Evolutionary conservation across 371 early-diverging fungal genomes (phyloP).

Genomic region (Mucor mucedo): DNA sequence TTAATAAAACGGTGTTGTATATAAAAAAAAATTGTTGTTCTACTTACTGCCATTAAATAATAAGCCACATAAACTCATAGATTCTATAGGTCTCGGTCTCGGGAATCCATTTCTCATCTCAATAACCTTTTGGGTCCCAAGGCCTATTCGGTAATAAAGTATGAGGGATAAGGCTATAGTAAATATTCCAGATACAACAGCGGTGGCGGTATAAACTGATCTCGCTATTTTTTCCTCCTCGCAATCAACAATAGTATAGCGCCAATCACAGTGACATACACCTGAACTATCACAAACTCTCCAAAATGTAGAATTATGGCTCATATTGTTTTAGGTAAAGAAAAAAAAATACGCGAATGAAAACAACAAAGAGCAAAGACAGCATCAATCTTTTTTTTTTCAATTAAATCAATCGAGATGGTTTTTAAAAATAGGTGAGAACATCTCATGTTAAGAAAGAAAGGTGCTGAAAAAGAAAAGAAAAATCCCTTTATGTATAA

Average conservation of each 20-base stretch:
- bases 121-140: conserved; percentile 20
- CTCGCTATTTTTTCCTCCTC: conserved; percentile 9
- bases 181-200: conserved; percentile 11
- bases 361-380: too few relatives aligned
- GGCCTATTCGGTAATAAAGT: conserved; percentile 12
- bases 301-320: conserved; percentile 19
- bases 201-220: conserved; percentile 8
- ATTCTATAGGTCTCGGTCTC: conserved; percentile 23
- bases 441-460: too few relatives aligned
- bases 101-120: conserved; percentile 20
- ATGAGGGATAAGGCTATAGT: not conserved
- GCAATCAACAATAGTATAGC: conserved; percentile 18
- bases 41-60: conserved; percentile 22
- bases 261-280: conserved; percentile 22
- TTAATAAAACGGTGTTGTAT: too few relatives aligned
- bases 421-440: too few relatives aligned
- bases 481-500: too few relatives aligned
- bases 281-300: conserved; percentile 15
- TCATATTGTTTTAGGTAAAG: not conserved
- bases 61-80: conserved; percentile 12
- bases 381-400: too few relatives aligned
- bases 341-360: too few relatives aligned
- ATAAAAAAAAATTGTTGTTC: not conserved
- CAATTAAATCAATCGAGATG: too few relatives aligned
- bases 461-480: too few relatives aligned